phyloP scores from a whole-genome alignment of 495 filamentous ascomycete genomes.

The Articulospora tetracladia region DNA sequence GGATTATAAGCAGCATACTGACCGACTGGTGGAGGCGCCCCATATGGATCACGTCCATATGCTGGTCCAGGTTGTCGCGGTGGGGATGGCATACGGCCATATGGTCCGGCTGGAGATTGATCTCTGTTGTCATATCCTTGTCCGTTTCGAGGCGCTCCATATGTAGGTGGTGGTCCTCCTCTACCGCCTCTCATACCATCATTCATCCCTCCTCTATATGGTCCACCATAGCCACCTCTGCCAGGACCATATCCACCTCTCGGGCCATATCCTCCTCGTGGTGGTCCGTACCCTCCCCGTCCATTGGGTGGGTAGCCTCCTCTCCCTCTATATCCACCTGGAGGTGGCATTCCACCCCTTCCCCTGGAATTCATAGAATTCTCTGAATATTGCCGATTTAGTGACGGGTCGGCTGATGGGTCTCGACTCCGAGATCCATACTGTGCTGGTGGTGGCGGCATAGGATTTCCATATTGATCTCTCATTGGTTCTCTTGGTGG shows the following conservation, averaged over 20 bases:
- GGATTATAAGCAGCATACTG: constrained; percentile 41
- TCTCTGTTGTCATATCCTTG: constrained; percentile 25
- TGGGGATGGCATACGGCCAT: constrained; percentile 14
- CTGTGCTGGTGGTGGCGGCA: constrained; percentile 37
- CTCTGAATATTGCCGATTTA: constrained; percentile 54
- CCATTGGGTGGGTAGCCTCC: constrained; percentile 33
- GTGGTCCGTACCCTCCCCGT: constrained; percentile 13
- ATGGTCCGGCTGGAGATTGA: constrained; percentile 26
- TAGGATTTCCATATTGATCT: constrained; percentile 68
- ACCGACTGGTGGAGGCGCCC: constrained; percentile 19
- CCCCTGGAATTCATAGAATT: constrained; percentile 54
- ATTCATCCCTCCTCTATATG: constrained; percentile 34
- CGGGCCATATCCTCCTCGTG: constrained; percentile 29
- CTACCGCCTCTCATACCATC: constrained; percentile 26
- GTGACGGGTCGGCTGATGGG: constrained; percentile 22
- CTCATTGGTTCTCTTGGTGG: constrained; percentile 61
- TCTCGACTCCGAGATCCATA: constrained; percentile 20
- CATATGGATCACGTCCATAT: constrained; percentile 12
- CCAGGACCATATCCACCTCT: constrained; percentile 54
- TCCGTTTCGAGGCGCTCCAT: constrained; percentile 24
- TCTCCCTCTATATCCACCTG: constrained; percentile 28
- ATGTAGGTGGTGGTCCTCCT: constrained; percentile 37
- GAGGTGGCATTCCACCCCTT: constrained; percentile 41
- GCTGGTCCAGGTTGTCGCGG: constrained; percentile 4
- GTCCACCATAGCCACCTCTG: constrained; percentile 40